Percentiles rank a stretch among this genome's conserved stretches.
Evolutionary conservation across 2,329 filamentous ascomycete genomes (phyloP).

Genomic region (Clarireedia homoeocarpa): DNA sequence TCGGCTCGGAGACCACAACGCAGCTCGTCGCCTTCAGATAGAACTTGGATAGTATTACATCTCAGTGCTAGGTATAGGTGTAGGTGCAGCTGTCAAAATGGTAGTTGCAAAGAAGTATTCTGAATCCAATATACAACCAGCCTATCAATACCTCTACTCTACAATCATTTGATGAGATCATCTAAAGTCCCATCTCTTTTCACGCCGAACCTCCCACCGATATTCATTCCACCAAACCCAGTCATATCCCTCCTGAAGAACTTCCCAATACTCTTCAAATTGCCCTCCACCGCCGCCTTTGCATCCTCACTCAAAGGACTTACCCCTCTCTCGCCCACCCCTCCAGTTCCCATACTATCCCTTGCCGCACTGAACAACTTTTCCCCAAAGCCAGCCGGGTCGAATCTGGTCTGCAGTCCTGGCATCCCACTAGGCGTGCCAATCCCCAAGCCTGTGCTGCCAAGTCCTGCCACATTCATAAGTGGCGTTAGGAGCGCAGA

Average conservation of each 20-base stretch:
- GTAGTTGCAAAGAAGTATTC: too few relatives aligned
- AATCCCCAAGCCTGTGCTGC: slow-evolving; percentile 38
- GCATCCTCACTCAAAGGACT: slow-evolving; percentile 36
- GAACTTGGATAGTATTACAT: too few relatives aligned
- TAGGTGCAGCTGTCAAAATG: too few relatives aligned
- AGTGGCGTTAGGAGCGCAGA: slow-evolving; percentile 66
- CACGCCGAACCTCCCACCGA: slow-evolving; percentile 51
- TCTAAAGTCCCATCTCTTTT: slow-evolving; percentile 19
- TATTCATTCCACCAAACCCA: slow-evolving; percentile 50
- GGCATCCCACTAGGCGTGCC: slow-evolving; percentile 34
- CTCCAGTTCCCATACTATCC: slow-evolving; percentile 57
- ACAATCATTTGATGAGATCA: slow-evolving; percentile 16
- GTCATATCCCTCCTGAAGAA: slow-evolving; percentile 89
- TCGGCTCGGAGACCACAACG: too few relatives aligned
- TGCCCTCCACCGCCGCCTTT: slow-evolving; percentile 78
- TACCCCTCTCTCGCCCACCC: slow-evolving; percentile 9
- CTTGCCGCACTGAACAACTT: slow-evolving; percentile 82
- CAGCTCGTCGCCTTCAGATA: too few relatives aligned
- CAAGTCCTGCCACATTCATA: slow-evolving; percentile 39
- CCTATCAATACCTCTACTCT: not conserved
- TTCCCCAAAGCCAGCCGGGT: slow-evolving; percentile 74
- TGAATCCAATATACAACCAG: not conserved
- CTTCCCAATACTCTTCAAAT: slow-evolving; percentile 90
- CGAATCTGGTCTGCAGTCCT: slow-evolving; percentile 54
- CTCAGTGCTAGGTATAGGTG: too few relatives aligned